phyloP scores from a whole-genome alignment of 1,284 basidiomycete genomes.

The Cryptococcus sp. region DNA sequence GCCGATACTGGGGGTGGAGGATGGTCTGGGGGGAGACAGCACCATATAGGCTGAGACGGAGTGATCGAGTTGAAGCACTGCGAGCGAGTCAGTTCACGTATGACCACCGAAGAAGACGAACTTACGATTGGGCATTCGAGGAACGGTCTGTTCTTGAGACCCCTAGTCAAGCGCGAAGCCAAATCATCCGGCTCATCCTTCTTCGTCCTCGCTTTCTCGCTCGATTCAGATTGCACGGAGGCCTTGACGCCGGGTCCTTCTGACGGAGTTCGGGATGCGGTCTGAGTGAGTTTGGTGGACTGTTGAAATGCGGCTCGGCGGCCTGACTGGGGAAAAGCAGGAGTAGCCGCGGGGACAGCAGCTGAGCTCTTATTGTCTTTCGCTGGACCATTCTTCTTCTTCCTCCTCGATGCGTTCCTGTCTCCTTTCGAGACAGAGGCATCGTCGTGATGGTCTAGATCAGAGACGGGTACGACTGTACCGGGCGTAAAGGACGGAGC shows the following conservation, averaged over 20 bases:
- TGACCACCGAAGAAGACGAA: neutral
- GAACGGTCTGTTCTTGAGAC: constrained; percentile 43
- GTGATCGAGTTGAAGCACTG: constrained; percentile 53
- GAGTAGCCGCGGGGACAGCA: constrained; percentile 8
- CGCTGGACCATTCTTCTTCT: neutral
- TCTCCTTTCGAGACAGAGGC: neutral
- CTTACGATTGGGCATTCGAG: constrained; percentile 53
- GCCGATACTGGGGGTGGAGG: constrained; percentile 17
- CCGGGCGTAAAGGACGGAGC: constrained; percentile 19
- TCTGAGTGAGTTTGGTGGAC: constrained; percentile 30
- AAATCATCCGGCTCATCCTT: constrained; percentile 49
- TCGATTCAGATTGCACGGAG: constrained; percentile 6
- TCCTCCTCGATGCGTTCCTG: neutral
- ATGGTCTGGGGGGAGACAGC: constrained; percentile 44
- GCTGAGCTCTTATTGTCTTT: constrained; percentile 4
- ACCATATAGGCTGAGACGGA: constrained; percentile 51
- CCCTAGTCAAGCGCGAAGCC: constrained; percentile 46
- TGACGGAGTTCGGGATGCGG: constrained; percentile 10
- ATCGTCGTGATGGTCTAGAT: constrained; percentile 7
- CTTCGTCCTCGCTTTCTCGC: constrained; percentile 20
- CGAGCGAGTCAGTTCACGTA: neutral
- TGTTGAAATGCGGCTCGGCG: constrained; percentile 45
- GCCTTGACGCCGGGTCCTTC: constrained; percentile 1
- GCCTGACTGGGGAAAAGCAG: constrained; percentile 2
- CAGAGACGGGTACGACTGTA: constrained; percentile 6